Conservation (phyloP, 169 alveolate species). For the Babesia ovata region DNA sequence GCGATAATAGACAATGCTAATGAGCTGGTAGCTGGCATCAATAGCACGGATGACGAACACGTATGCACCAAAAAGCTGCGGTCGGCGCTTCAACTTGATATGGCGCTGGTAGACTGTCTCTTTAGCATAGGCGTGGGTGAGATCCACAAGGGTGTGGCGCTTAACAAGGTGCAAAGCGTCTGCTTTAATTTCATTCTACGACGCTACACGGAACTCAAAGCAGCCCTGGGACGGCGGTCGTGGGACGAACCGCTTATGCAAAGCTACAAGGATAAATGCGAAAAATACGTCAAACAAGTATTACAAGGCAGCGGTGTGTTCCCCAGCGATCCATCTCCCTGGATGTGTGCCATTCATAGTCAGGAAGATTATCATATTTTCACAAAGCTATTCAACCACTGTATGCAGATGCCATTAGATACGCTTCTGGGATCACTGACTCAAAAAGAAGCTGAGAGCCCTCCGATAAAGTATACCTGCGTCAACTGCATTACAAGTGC, state of each 20-base stretch:
- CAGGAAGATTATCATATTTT: constrained; percentile 8
- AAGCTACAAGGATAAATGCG: neutral
- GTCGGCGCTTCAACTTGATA: neutral
- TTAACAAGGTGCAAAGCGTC: constrained; percentile 27
- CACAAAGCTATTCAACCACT: constrained; percentile 20
- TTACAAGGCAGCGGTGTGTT: constrained; percentile 15
- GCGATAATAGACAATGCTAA: neutral
- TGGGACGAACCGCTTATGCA: neutral
- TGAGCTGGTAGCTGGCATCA: neutral
- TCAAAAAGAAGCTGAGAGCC: neutral
- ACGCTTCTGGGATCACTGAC: constrained; percentile 26
- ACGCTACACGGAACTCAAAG: constrained; percentile 21
- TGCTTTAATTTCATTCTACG: constrained; percentile 12
- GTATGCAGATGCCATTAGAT: constrained; percentile 17
- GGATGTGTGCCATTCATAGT: constrained; percentile 1
- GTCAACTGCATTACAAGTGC: constrained; percentile 10
- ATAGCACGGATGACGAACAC: neutral
- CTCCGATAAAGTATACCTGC: constrained; percentile 15
- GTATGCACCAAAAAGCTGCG: neutral
- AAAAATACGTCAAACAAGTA: neutral
- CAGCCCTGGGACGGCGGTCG: neutral
- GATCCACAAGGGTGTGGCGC: constrained; percentile 19
- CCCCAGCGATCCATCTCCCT: neutral
- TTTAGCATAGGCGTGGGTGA: constrained; percentile 24
- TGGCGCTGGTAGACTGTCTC: constrained; percentile 31